Conservation (phyloP, 345 rosid genomes). For the Acer negundo region DNA sequence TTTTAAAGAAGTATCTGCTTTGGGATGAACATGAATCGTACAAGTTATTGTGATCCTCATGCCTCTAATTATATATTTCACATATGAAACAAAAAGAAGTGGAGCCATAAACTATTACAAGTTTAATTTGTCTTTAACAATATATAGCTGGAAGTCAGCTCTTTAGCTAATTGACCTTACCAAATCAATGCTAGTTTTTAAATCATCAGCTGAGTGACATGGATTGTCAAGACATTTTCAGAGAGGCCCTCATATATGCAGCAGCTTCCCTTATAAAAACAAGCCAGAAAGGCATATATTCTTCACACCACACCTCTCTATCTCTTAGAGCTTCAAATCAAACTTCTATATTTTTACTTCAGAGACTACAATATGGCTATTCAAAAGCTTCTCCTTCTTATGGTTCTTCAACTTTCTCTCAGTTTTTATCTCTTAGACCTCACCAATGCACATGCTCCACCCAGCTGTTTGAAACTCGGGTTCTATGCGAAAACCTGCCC, state of each 20-base stretch:
- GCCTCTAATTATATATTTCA: not conserved
- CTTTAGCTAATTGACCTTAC: not conserved
- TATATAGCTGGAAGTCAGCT: not conserved
- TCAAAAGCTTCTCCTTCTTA: slow-evolving; percentile 34
- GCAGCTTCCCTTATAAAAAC: not conserved
- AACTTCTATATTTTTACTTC: not conserved
- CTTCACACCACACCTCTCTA: not conserved
- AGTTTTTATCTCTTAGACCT: slow-evolving; percentile 24
- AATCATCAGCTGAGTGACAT: not conserved
- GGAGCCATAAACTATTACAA: not conserved
- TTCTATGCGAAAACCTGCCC: slow-evolving; percentile 48
- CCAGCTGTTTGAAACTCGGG: slow-evolving; percentile 20
- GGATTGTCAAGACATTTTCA: slow-evolving; percentile 5
- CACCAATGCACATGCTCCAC: slow-evolving; percentile 10
- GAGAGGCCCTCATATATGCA: not conserved
- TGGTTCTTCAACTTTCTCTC: slow-evolving; percentile 35
- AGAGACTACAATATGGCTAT: slow-evolving; percentile 31
- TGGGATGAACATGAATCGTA: not conserved
- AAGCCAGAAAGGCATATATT: not conserved
- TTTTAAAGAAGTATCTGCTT: too few relatives aligned
- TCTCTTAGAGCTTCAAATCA: not conserved
- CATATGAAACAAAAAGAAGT: not conserved
- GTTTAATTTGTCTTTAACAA: not conserved
- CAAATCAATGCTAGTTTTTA: not conserved
- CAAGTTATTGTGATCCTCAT: not conserved